Conservation (phyloP, 176 grass and related monocot species). For the Avena sativa region DNA sequence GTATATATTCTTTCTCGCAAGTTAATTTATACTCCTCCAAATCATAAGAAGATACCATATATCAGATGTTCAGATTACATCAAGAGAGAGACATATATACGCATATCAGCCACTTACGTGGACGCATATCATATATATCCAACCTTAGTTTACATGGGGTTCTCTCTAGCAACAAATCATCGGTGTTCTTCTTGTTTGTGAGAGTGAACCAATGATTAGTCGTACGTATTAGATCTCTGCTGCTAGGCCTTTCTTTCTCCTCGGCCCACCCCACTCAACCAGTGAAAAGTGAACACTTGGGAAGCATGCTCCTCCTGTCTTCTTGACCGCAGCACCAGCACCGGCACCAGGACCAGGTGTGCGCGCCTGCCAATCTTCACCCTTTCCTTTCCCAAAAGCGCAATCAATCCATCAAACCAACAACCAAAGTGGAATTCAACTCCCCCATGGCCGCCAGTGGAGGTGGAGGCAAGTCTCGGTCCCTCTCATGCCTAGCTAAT, state of each 20-base stretch:
- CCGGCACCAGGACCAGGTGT: not conserved
- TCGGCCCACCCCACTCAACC: not conserved
- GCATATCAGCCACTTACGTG: not conserved
- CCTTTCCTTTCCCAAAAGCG: conserved; percentile 40
- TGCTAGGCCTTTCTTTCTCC: not conserved
- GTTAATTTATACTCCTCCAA: not conserved
- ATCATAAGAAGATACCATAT: conserved; percentile 10
- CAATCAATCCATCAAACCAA: not conserved
- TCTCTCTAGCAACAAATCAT: conserved; percentile 8
- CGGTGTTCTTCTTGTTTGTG: not conserved
- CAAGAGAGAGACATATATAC: conserved; percentile 2
- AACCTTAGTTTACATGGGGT: conserved; percentile 5
- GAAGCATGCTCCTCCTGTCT: not conserved
- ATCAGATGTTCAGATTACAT: conserved; percentile 6
- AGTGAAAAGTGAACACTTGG: not conserved
- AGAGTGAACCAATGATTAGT: conserved; percentile 22
- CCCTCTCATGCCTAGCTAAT: conserved; percentile 11
- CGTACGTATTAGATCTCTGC: not conserved
- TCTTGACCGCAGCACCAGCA: not conserved
- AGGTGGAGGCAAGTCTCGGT: conserved; percentile 23
- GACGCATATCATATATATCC: conserved; percentile 14
- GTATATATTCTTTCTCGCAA: conserved; percentile 8
- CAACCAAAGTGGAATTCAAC: conserved; percentile 49
- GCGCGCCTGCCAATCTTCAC: not conserved
- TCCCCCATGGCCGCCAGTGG: conserved; percentile 2